Conservation (phyloP, 2,329 filamentous ascomycete species). For the Cyphellophora europaea region DNA sequence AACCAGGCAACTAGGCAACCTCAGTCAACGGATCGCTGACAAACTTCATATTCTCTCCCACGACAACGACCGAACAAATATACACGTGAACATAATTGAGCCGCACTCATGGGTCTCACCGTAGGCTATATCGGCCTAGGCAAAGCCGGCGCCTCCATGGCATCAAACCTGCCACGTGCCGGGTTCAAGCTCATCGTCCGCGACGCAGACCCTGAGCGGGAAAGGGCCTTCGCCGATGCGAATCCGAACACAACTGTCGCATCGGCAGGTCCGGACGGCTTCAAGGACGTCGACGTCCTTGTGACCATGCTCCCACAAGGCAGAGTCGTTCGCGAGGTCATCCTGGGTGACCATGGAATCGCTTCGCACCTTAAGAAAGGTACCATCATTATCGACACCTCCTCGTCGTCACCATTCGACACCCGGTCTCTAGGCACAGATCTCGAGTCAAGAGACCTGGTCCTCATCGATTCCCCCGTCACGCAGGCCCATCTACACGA, state of each 20-base stretch:
- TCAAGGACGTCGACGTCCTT: conserved; percentile 24
- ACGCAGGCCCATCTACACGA: conserved; percentile 15
- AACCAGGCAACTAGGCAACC: no score
- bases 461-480: conserved; percentile 14
- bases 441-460: conserved; percentile 7
- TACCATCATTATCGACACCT: conserved; percentile 15
- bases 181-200: conserved; percentile 24
- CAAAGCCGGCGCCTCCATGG: conserved; percentile 25
- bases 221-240: conserved; percentile 66
- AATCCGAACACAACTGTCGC: conserved; percentile 51
- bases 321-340: conserved; percentile 24
- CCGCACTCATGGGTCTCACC: conserved; percentile 4
- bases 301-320: conserved; percentile 27
- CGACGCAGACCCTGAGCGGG: conserved; percentile 44
- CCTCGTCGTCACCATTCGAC: conserved; percentile 16
- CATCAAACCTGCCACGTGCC: conserved; percentile 24
- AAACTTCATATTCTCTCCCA: no score
- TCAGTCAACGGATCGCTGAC: no score
- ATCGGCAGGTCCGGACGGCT: conserved; percentile 18
- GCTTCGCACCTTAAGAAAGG: conserved; percentile 21
- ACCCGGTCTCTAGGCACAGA: conserved; percentile 12
- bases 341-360: conserved; percentile 21
- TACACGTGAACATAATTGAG: no score
- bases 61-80: no score
- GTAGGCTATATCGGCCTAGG: conserved; percentile 27